Evolutionary conservation across 1,284 basidiomycete genomes (phyloP).

Genomic region (Rhodotorula sp.): DNA sequence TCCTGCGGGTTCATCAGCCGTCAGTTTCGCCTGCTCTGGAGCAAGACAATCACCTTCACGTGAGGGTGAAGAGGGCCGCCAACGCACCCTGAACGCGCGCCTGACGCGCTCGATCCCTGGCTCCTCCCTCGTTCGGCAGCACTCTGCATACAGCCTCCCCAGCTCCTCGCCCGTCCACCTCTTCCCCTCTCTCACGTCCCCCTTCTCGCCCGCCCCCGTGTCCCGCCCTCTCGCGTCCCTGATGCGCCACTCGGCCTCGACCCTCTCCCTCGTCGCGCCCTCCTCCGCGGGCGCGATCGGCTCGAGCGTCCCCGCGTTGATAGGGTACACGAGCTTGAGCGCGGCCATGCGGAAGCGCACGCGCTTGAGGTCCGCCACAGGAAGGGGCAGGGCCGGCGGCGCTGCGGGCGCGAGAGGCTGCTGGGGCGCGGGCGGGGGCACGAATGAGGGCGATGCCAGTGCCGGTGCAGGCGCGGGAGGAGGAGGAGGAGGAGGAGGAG

Average conservation of each 20-base stretch:
- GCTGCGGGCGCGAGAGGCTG: slow-evolving; percentile 15
- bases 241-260: slow-evolving; percentile 44
- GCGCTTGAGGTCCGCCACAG: slow-evolving; percentile 42
- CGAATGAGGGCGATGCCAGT: not conserved
- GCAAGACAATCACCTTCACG: slow-evolving; percentile 6
- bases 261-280: slow-evolving; percentile 34
- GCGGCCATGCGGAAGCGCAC: slow-evolving; percentile 47
- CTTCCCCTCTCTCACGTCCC: slow-evolving; percentile 57
- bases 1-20: slow-evolving; percentile 32
- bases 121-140: slow-evolving; percentile 74
- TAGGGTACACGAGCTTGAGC: slow-evolving; percentile 48
- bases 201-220: not conserved
- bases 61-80: not conserved
- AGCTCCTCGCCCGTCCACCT: slow-evolving; percentile 77
- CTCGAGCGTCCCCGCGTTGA: slow-evolving; percentile 43
- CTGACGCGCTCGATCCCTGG: slow-evolving; percentile 66
- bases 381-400: slow-evolving; percentile 27
- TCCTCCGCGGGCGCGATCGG: slow-evolving; percentile 41
- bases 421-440: not conserved
- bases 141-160: slow-evolving; percentile 76
- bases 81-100: slow-evolving; percentile 68
- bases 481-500: not conserved
- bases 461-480: not conserved
- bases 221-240: slow-evolving; percentile 43
- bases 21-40: slow-evolving; percentile 27